Conservation (phyloP, 768 basidiomycete genomes). For the Trametes gibbosa region DNA sequence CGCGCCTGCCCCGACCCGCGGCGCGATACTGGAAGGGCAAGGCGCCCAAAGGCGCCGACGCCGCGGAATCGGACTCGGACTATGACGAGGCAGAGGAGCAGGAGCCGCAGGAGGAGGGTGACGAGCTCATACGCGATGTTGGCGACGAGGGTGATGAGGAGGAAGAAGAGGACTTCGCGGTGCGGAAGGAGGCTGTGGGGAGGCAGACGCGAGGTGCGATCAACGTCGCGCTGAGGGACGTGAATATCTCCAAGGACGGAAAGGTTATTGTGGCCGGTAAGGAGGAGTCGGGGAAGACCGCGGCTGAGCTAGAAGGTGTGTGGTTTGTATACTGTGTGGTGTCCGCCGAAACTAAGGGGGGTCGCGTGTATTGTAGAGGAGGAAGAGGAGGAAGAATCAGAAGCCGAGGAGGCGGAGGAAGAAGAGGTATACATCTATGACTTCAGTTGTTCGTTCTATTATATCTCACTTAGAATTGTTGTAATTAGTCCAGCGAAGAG, state of each 20-base stretch:
- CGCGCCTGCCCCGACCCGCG: slow-evolving; percentile 74
- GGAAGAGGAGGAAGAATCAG: slow-evolving; percentile 47
- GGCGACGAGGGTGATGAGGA: slow-evolving; percentile 45
- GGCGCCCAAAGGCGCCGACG: slow-evolving; percentile 70
- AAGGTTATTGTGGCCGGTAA: slow-evolving; percentile 77
- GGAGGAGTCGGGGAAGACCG: slow-evolving; percentile 76
- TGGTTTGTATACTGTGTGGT: neutral
- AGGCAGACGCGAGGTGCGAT: slow-evolving; percentile 49
- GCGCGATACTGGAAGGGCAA: slow-evolving; percentile 91
- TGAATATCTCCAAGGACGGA: slow-evolving; percentile 77
- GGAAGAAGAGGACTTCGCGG: slow-evolving; percentile 28
- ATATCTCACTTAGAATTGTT: slow-evolving; percentile 17
- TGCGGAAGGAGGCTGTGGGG: slow-evolving; percentile 23
- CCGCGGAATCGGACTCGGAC: slow-evolving; percentile 63
- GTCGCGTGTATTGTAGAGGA: slow-evolving; percentile 1
- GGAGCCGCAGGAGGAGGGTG: slow-evolving; percentile 44
- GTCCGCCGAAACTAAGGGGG: neutral
- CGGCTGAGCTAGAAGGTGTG: slow-evolving; percentile 26
- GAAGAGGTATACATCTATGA: slow-evolving; percentile 56
- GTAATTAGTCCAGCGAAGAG: slow-evolving; percentile 86
- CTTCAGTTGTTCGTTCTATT: neutral
- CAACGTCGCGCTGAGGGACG: slow-evolving; percentile 75
- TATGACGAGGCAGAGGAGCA: slow-evolving; percentile 57
- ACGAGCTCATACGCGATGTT: slow-evolving; percentile 59
- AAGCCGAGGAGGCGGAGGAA: slow-evolving; percentile 37